Evolutionary conservation across 2,329 filamentous ascomycete species (phyloP), one percentile per base, ranked within the genome.

Genomic region (Fusarium sp.): DNA sequence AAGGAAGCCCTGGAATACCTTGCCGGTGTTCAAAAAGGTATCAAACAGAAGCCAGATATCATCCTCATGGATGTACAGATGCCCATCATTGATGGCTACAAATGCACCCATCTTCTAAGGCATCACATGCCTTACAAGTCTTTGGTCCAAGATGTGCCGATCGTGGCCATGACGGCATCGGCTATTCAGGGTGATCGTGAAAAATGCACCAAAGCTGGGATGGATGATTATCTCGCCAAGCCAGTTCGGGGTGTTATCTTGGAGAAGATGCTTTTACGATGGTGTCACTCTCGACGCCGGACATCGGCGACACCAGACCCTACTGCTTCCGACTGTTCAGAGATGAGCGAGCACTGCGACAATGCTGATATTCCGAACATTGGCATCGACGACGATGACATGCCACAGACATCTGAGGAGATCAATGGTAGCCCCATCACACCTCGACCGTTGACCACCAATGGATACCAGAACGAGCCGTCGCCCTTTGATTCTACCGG

Each of bases 41-140:
- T 85, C 36, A 84, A 88, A 50, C 82, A 84, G 17, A 89, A 89
- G 57, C 93, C 93, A 0, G 90, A 94, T 74, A 90, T 96, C 13
- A 94, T 96, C 61, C 83, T 95, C 44, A 94, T 94, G 92, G 92
- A 94, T 78, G 90, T 93, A 2, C 91, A 93, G 80, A 93, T 93
- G 90, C 89, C 91, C 32, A 89, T 94, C 44, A 89, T 94, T 70
- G 93, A 95, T 77, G 93, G 93, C 3, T 95, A 95, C 80, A 89
- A 89, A 65, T 92, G 93, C 47, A 95, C 93, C 1, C 92, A 94
- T 75, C 86, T 92, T 26, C 87, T 96, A 51, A 87, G 93, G 22
- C 91, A 92, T 62, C 89, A 93, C 73, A 79, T 87, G 4, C 90
- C 92, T 1, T 94, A 93, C 81, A 90, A 87, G 45, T 77, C 84